A percentile compares a stretch with the other conserved stretches of the same genome.
Evolutionary conservation across 306 rosid species (phyloP).

Genomic region (Cucurbita pepo): DNA sequence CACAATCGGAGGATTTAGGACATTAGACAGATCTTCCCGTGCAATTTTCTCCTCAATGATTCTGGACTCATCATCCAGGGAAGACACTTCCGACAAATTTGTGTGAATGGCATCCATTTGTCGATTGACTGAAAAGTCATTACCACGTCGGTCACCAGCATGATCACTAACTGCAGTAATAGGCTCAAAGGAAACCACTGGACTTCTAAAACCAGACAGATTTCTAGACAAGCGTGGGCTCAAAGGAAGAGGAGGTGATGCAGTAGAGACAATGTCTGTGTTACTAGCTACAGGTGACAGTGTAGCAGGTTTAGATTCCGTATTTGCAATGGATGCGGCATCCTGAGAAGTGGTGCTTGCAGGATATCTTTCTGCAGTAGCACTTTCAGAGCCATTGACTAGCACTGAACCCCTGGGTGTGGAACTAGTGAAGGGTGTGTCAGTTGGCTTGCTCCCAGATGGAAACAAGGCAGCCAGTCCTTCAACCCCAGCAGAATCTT

Average conservation of each 20-base stretch:
- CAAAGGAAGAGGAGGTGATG: conserved; percentile 66
- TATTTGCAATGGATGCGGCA: conserved; percentile 27
- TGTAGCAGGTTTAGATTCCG: conserved; percentile 42
- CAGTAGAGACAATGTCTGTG: conserved; percentile 42
- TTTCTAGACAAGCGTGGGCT: conserved; percentile 77
- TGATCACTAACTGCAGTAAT: conserved; percentile 29
- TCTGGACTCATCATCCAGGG: conserved; percentile 37
- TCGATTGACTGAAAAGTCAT: conserved; percentile 61
- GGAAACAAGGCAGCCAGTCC: conserved; percentile 37
- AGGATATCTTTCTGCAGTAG: conserved; percentile 37
- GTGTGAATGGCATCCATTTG: conserved; percentile 39
- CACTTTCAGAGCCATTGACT: conserved; percentile 32
- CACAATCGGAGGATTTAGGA: conserved; percentile 36
- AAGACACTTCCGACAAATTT: conserved; percentile 43
- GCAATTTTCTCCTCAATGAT: conserved; percentile 42
- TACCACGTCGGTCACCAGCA: conserved; percentile 44
- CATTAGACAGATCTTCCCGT: conserved; percentile 56
- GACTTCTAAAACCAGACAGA: conserved; percentile 68
- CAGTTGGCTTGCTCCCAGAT: conserved; percentile 39
- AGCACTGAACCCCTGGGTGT: conserved; percentile 37
- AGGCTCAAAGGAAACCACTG: conserved; percentile 35
- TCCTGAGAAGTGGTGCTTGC: conserved; percentile 41
- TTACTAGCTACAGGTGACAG: conserved; percentile 43
- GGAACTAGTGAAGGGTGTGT: conserved; percentile 28
- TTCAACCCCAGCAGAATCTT: conserved; percentile 40